Base-by-base conservation (phyloP, 805 yeast genomes). In the Saturnispora diversa region DNA sequence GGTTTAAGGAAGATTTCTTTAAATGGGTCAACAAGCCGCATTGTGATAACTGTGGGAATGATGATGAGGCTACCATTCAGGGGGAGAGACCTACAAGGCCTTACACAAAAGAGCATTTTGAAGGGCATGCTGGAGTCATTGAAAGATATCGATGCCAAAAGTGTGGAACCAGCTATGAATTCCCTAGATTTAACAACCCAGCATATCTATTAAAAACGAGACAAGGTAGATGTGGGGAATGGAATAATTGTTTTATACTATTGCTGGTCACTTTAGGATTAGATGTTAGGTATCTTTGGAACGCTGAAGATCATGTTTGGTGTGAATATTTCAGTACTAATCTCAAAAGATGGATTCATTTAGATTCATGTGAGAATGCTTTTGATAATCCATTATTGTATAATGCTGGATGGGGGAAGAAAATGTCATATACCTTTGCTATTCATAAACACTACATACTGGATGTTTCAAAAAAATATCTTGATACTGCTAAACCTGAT, bases 251-350 rank as follows among this genome's bases (percentile, higher is more conserved):
- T 47, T 87, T 88, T 55, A 69, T 83, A 33, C 63, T 85, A 26
- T 61, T 87, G 2, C 62, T 88, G 40, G 68, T 77, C 21, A 75
- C 95, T 0, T 62, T 88, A 31, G 84, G 80, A 1, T 53, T 77
- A 4, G 65, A 75, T 21, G 74, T 75, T 1, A 62, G 97, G 38
- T 87, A 81, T 53, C 64, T 88, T 2, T 84, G 94, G 94, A 87
- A 86, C 57, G 65, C 73, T 6, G 97, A 90, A 56, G 97, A 90
- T 56, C 97, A 90, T 57, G 97, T 85, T 1, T 90, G 97, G 97
- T 82, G 94, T 52, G 97, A 90, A 54, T 80, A 82, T 51, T 88
- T 75, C 56, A 83, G 94, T 1, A 57, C 51, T 0, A 52, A 62
- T 16, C 64, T 74, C 47, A 59, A 69, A 32, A 60, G 86, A 40